These are phyloP conservation scores for Malassezia sp. DNA, from an alignment of 1,284 basidiomycete species.

Conservation along the genomic window DNA sequence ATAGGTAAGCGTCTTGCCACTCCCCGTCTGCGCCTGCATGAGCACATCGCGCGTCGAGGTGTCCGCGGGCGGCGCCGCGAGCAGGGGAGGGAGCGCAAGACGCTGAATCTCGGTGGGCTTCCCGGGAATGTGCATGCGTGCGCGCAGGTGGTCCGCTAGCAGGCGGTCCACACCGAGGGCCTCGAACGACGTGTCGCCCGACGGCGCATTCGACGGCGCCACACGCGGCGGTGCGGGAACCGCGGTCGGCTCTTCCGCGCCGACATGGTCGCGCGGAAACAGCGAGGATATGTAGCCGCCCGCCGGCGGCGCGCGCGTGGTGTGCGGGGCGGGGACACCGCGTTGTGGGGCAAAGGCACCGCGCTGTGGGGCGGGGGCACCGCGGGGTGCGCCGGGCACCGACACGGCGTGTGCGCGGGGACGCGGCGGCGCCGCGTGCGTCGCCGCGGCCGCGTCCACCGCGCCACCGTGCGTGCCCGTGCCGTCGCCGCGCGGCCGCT, in stretches of 20 bases:
- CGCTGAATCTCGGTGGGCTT: slow-evolving; percentile 81
- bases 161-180: slow-evolving; percentile 65
- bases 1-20: slow-evolving; percentile 90
- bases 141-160: slow-evolving; percentile 64
- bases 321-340: not conserved
- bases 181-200: slow-evolving; percentile 48
- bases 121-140: slow-evolving; percentile 68
- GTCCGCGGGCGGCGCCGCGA: slow-evolving; percentile 47
- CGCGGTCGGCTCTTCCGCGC: slow-evolving; percentile 4
- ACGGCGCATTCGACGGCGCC: slow-evolving; percentile 38
- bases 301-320: not conserved
- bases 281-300: slow-evolving; percentile 14
- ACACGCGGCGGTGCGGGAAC: not conserved
- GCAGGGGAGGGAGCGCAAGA: slow-evolving; percentile 63
- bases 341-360: not conserved
- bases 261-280: slow-evolving; percentile 12
- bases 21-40: slow-evolving; percentile 94
- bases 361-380: not conserved
- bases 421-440: not conserved
- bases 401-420: not conserved
- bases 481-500: not conserved
- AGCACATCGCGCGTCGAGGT: slow-evolving; percentile 63
- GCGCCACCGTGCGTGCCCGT: not conserved
- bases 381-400: too few relatives aligned
- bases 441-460: too few relatives aligned